Conservation (phyloP, 148 eudicot species). For the Rhododendron kiyosumense region DNA sequence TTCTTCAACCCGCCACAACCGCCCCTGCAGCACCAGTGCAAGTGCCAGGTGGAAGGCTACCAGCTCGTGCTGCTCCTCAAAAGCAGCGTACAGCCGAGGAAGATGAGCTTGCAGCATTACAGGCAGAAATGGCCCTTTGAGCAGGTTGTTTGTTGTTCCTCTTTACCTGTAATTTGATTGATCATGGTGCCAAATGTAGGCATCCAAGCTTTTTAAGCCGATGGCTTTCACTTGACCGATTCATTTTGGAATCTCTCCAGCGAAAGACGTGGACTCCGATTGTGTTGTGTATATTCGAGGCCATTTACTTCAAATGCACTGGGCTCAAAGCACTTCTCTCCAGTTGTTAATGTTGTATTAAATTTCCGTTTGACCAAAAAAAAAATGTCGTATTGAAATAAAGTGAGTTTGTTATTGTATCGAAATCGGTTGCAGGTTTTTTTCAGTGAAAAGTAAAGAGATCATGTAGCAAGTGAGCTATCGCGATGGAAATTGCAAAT, state of each 20-base stretch:
- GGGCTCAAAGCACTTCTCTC: not conserved
- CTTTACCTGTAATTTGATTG: conserved; percentile 9
- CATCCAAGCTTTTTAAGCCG: not conserved
- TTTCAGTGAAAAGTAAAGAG: too few relatives aligned
- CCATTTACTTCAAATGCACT: not conserved
- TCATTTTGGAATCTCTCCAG: conserved; percentile 2
- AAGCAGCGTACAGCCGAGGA: conserved; percentile 46
- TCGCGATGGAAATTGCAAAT: not conserved
- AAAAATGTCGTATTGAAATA: not conserved
- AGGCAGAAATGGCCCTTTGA: conserved; percentile 71
- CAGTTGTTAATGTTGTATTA: not conserved
- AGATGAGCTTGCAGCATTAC: conserved; percentile 64
- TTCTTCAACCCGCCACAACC: conserved; percentile 47
- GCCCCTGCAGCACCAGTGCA: conserved; percentile 36
- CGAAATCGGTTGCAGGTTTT: not conserved
- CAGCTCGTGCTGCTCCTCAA: conserved; percentile 42
- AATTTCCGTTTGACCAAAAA: too few relatives aligned
- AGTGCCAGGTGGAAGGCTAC: conserved; percentile 34
- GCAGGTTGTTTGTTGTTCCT: conserved; percentile 8
- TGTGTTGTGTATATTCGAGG: conserved; percentile 12
- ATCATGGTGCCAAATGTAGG: not conserved
- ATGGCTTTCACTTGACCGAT: not conserved
- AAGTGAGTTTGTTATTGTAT: not conserved
- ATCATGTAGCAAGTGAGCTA: not conserved
- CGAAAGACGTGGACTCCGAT: not conserved